Conservation (phyloP, 208 protist genomes). For the Leishmania turanica region DNA sequence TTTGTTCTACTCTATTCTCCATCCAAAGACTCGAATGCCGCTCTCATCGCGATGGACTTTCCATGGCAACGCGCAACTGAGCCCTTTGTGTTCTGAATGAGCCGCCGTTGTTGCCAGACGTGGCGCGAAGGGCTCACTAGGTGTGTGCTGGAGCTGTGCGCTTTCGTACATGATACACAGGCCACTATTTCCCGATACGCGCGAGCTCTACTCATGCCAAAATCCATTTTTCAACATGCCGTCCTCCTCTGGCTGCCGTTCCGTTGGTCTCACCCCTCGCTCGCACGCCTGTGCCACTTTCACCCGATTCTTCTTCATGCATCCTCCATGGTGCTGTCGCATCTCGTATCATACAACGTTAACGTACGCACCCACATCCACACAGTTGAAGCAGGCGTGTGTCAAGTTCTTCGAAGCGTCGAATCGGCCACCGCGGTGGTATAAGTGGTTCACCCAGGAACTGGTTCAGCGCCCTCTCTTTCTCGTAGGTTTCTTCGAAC, state of each 20-base stretch:
- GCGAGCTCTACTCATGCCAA: neutral
- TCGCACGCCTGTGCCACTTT: neutral
- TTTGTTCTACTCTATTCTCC: neutral
- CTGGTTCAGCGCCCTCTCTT: neutral
- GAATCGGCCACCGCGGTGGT: neutral
- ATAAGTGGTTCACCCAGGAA: neutral
- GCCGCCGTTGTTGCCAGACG: neutral
- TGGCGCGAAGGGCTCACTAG: neutral
- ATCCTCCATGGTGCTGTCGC: neutral
- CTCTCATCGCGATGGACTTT: neutral
- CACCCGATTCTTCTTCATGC: neutral
- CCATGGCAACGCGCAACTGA: neutral
- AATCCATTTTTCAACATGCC: neutral
- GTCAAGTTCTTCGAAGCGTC: neutral
- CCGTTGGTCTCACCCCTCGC: neutral
- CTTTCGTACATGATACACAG: neutral
- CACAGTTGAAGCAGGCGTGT: neutral
- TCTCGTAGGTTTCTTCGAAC: too few species aligned
- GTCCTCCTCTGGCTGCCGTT: neutral
- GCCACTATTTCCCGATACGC: neutral
- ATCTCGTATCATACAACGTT: neutral
- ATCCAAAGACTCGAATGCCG: neutral
- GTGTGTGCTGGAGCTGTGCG: neutral
- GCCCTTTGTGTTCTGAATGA: neutral
- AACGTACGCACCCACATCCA: neutral